A percentile compares a stretch with the other conserved stretches of the same genome.
phyloP scores from a whole-genome alignment of 1,284 basidiomycete species.

The Ganoderma lucidum region DNA sequence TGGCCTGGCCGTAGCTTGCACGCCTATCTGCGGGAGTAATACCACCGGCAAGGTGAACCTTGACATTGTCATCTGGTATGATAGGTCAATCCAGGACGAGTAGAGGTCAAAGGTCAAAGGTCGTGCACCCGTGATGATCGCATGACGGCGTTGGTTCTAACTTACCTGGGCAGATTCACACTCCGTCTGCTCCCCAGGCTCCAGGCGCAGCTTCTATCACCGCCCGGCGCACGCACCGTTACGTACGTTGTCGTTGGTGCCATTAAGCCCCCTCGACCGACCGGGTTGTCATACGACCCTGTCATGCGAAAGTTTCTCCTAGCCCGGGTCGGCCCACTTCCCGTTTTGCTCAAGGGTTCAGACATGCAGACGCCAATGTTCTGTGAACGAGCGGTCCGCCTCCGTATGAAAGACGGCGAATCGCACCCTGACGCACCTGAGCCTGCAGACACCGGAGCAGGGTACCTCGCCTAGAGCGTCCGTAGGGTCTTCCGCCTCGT shows the following conservation, averaged over 20 bases:
- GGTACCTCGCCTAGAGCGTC: not conserved
- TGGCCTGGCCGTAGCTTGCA: not conserved
- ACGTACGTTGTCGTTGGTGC: slow-evolving; percentile 6
- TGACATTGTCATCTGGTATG: not conserved
- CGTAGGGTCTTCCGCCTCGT: not conserved
- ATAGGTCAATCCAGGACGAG: slow-evolving; percentile 1
- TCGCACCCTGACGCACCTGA: slow-evolving; percentile 6
- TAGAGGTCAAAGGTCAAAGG: not conserved
- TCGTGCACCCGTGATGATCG: not conserved
- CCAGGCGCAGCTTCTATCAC: slow-evolving; percentile 5
- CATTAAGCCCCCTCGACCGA: slow-evolving; percentile 1
- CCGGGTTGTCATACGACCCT: slow-evolving; percentile 8
- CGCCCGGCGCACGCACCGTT: not conserved
- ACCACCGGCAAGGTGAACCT: not conserved
- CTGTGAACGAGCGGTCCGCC: not conserved
- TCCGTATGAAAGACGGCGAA: not conserved
- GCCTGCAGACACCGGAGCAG: slow-evolving; percentile 6
- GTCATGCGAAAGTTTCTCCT: not conserved
- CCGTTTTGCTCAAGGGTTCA: not conserved
- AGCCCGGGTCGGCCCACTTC: not conserved
- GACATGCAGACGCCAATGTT: not conserved
- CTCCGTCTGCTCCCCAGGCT: not conserved
- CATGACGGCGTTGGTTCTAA: not conserved
- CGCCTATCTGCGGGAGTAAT: not conserved
- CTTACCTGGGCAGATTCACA: slow-evolving; percentile 6